These are phyloP conservation scores for Solanum rostratum DNA, from an alignment of 257 asterid species.

Conservation along the genomic window DNA sequence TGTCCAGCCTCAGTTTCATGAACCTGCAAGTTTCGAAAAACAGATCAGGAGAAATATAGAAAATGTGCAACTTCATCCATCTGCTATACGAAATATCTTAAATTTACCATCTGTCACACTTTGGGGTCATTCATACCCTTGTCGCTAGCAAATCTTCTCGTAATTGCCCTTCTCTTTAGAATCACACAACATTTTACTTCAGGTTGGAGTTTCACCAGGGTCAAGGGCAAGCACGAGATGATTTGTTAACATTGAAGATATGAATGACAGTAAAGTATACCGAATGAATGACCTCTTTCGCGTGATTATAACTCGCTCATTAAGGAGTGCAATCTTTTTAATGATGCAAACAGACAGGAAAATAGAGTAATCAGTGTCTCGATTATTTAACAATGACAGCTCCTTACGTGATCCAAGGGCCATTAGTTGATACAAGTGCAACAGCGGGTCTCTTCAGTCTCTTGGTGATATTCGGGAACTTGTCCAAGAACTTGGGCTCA, in stretches of 20 bases:
- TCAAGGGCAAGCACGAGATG: background rate
- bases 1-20: constrained; percentile 82
- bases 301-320: background rate
- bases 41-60: background rate
- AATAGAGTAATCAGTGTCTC: background rate
- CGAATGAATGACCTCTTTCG: background rate
- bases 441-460: constrained; percentile 90
- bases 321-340: background rate
- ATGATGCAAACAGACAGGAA: background rate
- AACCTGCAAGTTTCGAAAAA: constrained; percentile 29
- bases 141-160: background rate
- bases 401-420: constrained; percentile 79
- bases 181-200: background rate
- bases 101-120: background rate
- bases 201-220: background rate
- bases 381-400: background rate
- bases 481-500: constrained; percentile 90
- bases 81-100: background rate
- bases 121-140: background rate
- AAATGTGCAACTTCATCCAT: background rate
- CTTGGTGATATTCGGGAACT: constrained; percentile 64
- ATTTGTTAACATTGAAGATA: background rate
- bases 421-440: constrained; percentile 91
- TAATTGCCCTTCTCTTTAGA: background rate
- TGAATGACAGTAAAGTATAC: background rate